A percentile compares a stretch with the other conserved stretches of the same genome.
Conservation (phyloP, 805 yeast genomes). For the Yarrowia divulgata region DNA sequence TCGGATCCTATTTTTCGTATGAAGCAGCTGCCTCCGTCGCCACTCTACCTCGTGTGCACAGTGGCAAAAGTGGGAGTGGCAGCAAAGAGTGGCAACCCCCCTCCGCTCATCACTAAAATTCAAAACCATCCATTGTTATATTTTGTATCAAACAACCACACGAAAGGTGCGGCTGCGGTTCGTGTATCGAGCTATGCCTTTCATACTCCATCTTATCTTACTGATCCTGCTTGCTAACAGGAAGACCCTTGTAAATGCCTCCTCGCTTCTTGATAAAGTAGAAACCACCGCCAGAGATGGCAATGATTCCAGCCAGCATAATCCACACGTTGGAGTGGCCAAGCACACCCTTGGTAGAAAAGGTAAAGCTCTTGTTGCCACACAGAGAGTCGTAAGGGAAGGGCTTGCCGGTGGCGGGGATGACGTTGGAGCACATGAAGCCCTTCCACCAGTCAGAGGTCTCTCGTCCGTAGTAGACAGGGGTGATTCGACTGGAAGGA, state of each 20-base stretch:
- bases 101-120: no score
- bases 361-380: slow-evolving; percentile 35
- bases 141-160: background rate
- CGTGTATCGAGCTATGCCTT: background rate
- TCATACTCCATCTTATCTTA: background rate
- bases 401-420: slow-evolving; percentile 39
- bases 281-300: slow-evolving; percentile 13
- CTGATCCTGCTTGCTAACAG: slow-evolving; percentile 19
- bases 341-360: slow-evolving; percentile 29
- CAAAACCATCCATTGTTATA: slow-evolving; percentile 14
- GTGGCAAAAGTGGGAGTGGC: background rate
- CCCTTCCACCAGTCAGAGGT: slow-evolving; percentile 39
- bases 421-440: slow-evolving; percentile 38
- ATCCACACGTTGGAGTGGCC: slow-evolving; percentile 37
- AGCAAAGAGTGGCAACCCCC: background rate
- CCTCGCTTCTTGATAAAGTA: slow-evolving; percentile 21
- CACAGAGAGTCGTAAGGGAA: slow-evolving; percentile 34
- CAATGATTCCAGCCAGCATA: slow-evolving; percentile 24
- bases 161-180: no score
- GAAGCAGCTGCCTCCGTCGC: background rate
- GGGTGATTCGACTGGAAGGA: slow-evolving; percentile 36
- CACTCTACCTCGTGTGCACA: background rate
- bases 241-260: slow-evolving; percentile 17
- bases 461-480: slow-evolving; percentile 20
- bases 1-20: background rate